These are phyloP conservation scores for Yamadazyma oceani DNA, from an alignment of 1,139 yeast species.

Conservation along the genomic window DNA sequence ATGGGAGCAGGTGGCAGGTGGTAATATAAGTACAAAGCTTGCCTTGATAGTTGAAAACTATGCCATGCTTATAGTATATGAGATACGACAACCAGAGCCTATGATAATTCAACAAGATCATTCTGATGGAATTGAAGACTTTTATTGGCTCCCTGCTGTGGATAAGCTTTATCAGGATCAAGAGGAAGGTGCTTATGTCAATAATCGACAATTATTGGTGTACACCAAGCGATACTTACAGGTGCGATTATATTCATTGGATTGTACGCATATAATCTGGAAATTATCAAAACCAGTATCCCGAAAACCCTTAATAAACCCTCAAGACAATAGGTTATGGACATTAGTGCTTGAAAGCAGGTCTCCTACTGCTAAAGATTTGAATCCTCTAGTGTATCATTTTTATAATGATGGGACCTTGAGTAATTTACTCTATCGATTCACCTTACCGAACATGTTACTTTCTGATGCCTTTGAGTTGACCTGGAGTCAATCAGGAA, in stretches of 20 bases:
- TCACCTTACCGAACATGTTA: slow-evolving; percentile 19
- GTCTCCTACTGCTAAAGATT: slow-evolving; percentile 11
- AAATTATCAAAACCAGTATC: slow-evolving; percentile 27
- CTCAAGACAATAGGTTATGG: slow-evolving; percentile 26
- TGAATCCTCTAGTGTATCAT: slow-evolving; percentile 29
- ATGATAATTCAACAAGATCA: slow-evolving; percentile 28
- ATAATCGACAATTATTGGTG: slow-evolving; percentile 35
- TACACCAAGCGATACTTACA: slow-evolving; percentile 29
- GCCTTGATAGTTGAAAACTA: slow-evolving; percentile 26
- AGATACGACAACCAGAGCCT: slow-evolving; percentile 25
- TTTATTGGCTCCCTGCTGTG: slow-evolving; percentile 38
- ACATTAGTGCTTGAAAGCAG: slow-evolving; percentile 25
- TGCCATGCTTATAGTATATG: slow-evolving; percentile 25
- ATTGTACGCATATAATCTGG: slow-evolving; percentile 34
- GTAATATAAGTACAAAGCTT: slow-evolving; percentile 22
- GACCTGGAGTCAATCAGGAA: slow-evolving; percentile 36
- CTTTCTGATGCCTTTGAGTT: slow-evolving; percentile 20
- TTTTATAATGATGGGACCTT: slow-evolving; percentile 36
- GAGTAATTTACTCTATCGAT: slow-evolving; percentile 26
- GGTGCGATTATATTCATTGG: slow-evolving; percentile 38
- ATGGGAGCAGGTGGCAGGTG: slow-evolving; percentile 29
- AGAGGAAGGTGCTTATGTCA: slow-evolving; percentile 29
- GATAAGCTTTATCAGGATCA: slow-evolving; percentile 5
- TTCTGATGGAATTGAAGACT: slow-evolving; percentile 30
- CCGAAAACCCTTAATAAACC: slow-evolving; percentile 12